These are phyloP conservation scores for Alopecurus myosuroides DNA, from an alignment of 176 grass and related monocot genomes.

Conservation along the genomic window DNA sequence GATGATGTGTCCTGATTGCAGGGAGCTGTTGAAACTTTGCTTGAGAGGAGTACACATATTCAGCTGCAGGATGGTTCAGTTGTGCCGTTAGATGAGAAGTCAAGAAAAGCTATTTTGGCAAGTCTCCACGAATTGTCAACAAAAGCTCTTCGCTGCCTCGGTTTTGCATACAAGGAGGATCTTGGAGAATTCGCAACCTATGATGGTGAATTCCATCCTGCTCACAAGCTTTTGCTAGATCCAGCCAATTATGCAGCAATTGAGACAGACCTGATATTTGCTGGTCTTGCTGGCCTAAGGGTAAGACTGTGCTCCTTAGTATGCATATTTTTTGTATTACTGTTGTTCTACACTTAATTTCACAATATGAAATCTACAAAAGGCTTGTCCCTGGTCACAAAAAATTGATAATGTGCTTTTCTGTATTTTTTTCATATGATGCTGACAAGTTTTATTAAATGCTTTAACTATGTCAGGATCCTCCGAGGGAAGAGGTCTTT, in stretches of 20 bases:
- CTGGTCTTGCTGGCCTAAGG: slow-evolving; percentile 80
- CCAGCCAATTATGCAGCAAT: slow-evolving; percentile 85
- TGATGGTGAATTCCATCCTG: slow-evolving; percentile 89
- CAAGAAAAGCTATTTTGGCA: slow-evolving; percentile 49
- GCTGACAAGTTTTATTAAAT: neutral
- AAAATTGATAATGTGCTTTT: neutral
- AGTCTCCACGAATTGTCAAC: slow-evolving; percentile 89
- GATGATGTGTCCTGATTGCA: slow-evolving; percentile 34
- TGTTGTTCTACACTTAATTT: neutral
- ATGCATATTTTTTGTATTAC: neutral
- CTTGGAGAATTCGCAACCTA: slow-evolving; percentile 77
- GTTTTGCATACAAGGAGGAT: slow-evolving; percentile 91
- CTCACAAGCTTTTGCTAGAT: slow-evolving; percentile 91
- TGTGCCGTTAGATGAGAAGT: slow-evolving; percentile 60
- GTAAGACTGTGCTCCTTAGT: slow-evolving; percentile 32
- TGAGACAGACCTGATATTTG: slow-evolving; percentile 76
- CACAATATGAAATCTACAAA: neutral
- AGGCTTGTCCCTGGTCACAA: neutral
- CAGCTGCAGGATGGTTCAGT: slow-evolving; percentile 85
- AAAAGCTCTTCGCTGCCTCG: slow-evolving; percentile 89
- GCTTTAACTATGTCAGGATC: slow-evolving; percentile 66
- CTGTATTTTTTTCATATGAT: neutral
- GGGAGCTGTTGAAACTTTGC: slow-evolving; percentile 91
- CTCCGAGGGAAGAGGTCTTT: slow-evolving; percentile 90
- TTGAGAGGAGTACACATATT: slow-evolving; percentile 75